Base-by-base conservation (phyloP, 1,284 basidiomycete species). In the Cystobasidium pallidum region DNA sequence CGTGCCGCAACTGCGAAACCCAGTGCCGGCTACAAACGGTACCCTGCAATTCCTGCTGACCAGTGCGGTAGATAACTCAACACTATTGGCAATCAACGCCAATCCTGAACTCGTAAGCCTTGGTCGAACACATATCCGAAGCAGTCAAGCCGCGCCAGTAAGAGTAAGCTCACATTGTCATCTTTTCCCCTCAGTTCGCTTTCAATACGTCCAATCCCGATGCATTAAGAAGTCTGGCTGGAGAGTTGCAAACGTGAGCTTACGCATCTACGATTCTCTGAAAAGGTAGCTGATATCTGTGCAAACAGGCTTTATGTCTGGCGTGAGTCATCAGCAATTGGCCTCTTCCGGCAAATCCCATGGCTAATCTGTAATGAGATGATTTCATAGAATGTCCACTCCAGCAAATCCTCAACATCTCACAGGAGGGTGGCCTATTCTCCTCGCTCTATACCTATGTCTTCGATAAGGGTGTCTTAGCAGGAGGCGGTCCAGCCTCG, bases 161-260 rank as follows among this genome's bases (percentile, higher is more conserved):
- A n/a, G 21, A 51, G 47, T 24, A 8, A 21, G 45, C 32, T 32
- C 43, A 28, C 8, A 10, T 24, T 51, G 57, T 11, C 41, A 19
- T 17, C 32, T 47, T 32, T n/a, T 17, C 30, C n/a, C 41, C 10
- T 32, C 54, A 65, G 70, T 72, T 66, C 41, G 70, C 64, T 24
- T 55, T 74, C 73, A 74, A 70, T 47, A 62, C 49, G 2, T 65
- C 67, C 1, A 45, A 74, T 32, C 61, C 61, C 6, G 66, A 74
- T 52, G 73, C 66, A 34, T 32, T 70, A 4, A 43, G 62, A 15
- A 32, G 65, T 28, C 32, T 55, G 2, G 61, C 52, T 10, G 66
- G 51, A 4, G 3, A 61, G n/a, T 19, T 74, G 4, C 58, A 55
- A 13, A 74, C 73, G 68, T 70, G 26, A 70, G 67, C 52, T 45